Percentiles rank a stretch among this genome's conserved stretches.
Evolutionary conservation across 768 basidiomycete genomes (phyloP).

Genomic region (Suillus fuscotomentosus): DNA sequence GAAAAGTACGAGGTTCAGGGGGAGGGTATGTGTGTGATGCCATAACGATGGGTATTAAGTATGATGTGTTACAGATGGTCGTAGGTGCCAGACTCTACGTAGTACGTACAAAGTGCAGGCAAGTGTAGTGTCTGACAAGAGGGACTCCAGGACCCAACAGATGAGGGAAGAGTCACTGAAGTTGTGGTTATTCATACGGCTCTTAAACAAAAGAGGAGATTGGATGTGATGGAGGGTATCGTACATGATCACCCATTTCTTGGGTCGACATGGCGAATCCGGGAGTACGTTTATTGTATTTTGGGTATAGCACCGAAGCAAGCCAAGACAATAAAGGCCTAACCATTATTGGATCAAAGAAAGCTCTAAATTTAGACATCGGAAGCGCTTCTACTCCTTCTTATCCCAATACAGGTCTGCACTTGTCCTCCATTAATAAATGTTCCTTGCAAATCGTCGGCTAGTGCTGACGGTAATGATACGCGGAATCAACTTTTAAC

Average conservation of each 20-base stretch:
- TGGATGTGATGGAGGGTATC: neutral
- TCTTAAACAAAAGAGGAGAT: constrained; percentile 6
- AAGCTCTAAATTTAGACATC: constrained; percentile 3
- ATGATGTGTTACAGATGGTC: constrained; percentile 3
- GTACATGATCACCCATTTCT: too few species aligned
- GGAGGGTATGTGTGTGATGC: constrained; percentile 10
- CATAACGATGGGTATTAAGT: constrained; percentile 12
- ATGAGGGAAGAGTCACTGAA: constrained; percentile 13
- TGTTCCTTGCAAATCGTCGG: neutral
- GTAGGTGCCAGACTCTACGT: constrained; percentile 28
- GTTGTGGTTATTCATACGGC: constrained; percentile 9
- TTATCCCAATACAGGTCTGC: neutral
- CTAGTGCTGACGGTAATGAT: neutral
- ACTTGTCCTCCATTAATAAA: neutral
- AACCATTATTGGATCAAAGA: constrained; percentile 10
- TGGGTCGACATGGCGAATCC: neutral
- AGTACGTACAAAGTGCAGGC: constrained; percentile 2
- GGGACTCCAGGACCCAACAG: constrained; percentile 16
- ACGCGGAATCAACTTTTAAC: neutral
- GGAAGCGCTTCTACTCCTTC: neutral
- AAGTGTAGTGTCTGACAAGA: neutral
- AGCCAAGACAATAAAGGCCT: constrained; percentile 11
- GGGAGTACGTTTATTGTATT: constrained; percentile 9
- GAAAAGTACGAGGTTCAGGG: constrained; percentile 34
- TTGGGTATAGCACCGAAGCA: constrained; percentile 6